phyloP scores from a whole-genome alignment of 768 basidiomycete species.

The Hygrophoropsis aurantiaca region DNA sequence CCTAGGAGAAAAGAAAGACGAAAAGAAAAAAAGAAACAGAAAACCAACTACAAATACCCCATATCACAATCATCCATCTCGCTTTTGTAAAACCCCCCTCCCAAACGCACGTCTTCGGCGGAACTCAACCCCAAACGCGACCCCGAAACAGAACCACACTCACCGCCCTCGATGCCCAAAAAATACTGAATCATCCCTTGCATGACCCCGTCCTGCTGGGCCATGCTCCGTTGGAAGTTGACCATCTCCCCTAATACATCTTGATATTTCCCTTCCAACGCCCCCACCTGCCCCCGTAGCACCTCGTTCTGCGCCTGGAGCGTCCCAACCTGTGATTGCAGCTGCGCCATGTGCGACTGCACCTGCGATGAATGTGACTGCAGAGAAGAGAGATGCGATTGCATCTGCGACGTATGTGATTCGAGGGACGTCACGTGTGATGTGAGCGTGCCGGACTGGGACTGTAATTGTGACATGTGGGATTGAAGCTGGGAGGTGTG shows the following conservation, averaged over 20 bases:
- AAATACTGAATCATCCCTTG: slow-evolving; percentile 82
- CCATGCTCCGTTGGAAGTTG: slow-evolving; percentile 70
- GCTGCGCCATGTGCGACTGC: slow-evolving; percentile 27
- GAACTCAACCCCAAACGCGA: slow-evolving; percentile 23
- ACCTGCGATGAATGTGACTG: slow-evolving; percentile 18
- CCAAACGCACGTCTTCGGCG: no score
- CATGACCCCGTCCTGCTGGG: slow-evolving; percentile 83
- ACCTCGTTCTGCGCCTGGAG: slow-evolving; percentile 24
- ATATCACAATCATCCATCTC: no score
- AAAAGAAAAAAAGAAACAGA: background rate
- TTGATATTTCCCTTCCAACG: slow-evolving; percentile 64
- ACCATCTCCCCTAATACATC: slow-evolving; percentile 72
- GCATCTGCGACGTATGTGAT: slow-evolving; percentile 17
- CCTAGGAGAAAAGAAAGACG: slow-evolving; percentile 12
- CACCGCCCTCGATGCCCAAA: slow-evolving; percentile 65
- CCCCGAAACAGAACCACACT: slow-evolving; percentile 30
- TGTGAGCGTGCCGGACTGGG: slow-evolving; percentile 29
- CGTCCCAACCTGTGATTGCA: slow-evolving; percentile 28
- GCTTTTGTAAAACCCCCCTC: no score
- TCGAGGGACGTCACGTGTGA: slow-evolving; percentile 19
- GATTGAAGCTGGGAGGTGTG: slow-evolving; percentile 28
- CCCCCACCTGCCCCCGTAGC: slow-evolving; percentile 31
- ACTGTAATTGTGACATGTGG: slow-evolving; percentile 33
- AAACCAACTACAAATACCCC: no score
- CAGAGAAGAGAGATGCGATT: slow-evolving; percentile 18